A percentile compares a stretch with the other conserved stretches of the same genome.
phyloP scores from a whole-genome alignment of 164 flowering plant genomes.

The Echeveria elegans region DNA sequence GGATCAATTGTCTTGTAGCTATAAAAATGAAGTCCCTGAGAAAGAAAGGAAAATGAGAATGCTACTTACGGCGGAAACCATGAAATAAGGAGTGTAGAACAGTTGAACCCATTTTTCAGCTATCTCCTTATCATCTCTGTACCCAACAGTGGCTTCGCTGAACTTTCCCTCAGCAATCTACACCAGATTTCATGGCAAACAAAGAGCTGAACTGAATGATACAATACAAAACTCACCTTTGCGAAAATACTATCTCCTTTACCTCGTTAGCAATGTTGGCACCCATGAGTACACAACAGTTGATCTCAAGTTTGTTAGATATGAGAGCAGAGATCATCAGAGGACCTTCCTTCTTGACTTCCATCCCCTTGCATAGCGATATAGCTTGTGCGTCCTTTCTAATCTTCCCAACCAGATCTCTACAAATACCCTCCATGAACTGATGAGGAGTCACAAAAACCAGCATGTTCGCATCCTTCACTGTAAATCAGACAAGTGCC shows the following conservation, averaged over 20 bases:
- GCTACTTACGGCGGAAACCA: slow-evolving; percentile 70
- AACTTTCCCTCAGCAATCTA: slow-evolving; percentile 91
- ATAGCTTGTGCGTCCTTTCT: slow-evolving; percentile 54
- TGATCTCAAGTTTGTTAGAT: slow-evolving; percentile 53
- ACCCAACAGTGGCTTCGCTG: slow-evolving; percentile 95
- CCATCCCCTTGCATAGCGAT: slow-evolving; percentile 94
- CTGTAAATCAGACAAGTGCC: slow-evolving; percentile 32
- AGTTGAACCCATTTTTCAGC: slow-evolving; percentile 84
- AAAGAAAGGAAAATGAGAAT: background rate
- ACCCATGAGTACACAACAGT: slow-evolving; percentile 95
- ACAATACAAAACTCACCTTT: too few relatives aligned
- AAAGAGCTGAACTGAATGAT: too few relatives aligned
- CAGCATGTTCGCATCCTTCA: slow-evolving; percentile 76
- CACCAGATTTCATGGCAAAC: slow-evolving; percentile 12
- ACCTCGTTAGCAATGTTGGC: slow-evolving; percentile 97
- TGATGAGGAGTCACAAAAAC: slow-evolving; percentile 97
- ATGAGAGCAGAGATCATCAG: slow-evolving; percentile 81
- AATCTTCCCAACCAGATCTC: slow-evolving; percentile 62
- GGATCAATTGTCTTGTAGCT: background rate
- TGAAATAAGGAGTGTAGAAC: slow-evolving; percentile 73
- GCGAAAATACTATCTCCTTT: background rate
- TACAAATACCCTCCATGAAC: slow-evolving; percentile 86
- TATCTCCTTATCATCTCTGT: slow-evolving; percentile 47
- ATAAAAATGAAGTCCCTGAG: background rate
- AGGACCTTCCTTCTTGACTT: slow-evolving; percentile 89